Percentiles rank a stretch among this genome's conserved stretches.
Conservation (phyloP, 164 flowering plant species). For the Echeveria elegans region DNA sequence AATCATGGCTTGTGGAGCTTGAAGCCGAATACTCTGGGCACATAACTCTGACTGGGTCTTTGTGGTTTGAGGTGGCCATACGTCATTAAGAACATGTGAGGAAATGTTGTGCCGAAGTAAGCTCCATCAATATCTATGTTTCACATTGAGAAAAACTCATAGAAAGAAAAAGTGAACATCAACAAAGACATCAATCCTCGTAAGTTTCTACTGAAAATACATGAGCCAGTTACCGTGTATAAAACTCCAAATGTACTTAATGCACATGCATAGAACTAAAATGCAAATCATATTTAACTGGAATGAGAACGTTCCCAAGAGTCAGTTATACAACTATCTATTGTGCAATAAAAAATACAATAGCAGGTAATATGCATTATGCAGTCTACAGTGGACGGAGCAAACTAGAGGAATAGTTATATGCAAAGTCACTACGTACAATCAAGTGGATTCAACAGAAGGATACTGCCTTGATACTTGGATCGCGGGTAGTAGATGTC, state of each 20-base stretch:
- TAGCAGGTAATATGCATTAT: not conserved
- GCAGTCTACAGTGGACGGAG: not conserved
- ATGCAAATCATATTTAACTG: not conserved
- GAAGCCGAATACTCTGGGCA: conserved; percentile 71
- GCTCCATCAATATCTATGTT: conserved; percentile 63
- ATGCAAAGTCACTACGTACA: not conserved
- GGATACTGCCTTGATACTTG: conserved; percentile 86
- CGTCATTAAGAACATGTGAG: conserved; percentile 59
- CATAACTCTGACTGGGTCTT: conserved; percentile 52
- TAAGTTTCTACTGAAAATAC: not conserved
- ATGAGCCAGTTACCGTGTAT: too few species aligned
- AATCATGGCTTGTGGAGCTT: conserved; percentile 54
- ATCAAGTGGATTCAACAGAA: conserved; percentile 10
- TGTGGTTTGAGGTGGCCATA: conserved; percentile 67
- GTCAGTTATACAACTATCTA: not conserved
- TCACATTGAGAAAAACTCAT: conserved; percentile 18
- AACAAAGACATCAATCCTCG: not conserved
- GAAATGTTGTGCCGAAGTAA: conserved; percentile 23
- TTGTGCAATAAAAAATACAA: not conserved
- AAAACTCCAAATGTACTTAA: not conserved
- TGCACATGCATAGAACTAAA: not conserved
- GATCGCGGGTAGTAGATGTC: conserved; percentile 73
- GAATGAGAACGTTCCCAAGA: not conserved
- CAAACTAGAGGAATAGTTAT: not conserved
- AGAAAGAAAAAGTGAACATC: not conserved